Evolutionary conservation across 2,329 filamentous ascomycete genomes (phyloP), one percentile per base, ranked within the genome.

Genomic region (Colletotrichum gigasporum): DNA sequence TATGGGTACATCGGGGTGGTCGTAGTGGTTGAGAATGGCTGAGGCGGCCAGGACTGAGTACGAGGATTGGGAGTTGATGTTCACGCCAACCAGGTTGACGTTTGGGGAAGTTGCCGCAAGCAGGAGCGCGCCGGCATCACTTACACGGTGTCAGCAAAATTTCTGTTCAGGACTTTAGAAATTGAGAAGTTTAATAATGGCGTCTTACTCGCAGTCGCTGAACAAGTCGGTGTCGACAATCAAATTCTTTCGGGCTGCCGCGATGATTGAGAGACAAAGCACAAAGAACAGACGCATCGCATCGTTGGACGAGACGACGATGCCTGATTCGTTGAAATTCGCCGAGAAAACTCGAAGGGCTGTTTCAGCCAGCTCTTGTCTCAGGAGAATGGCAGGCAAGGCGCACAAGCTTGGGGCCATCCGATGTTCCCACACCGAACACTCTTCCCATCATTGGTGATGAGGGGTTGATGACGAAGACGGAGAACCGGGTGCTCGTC

Each of bases 221-320:
- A 80, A 82, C 16, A 83, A 68, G 63, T 83, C 81, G 0, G 81
- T 83, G 67, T 83, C 81, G 16, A 83, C 73, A 50, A 83, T 78
- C 28, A 83, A 70, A 24, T 78, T 78, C 60, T 76, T 79, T 26
- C 32, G 59, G 4, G 51, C 64, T 26, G 41, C 32, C 5, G 24
- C 42, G 7, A 18, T 12, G 4, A 7, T 18, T 22, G 35, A 22
- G n/a, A 39, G n/a, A 9, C 22, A 18, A 1, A 45, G 1, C 5
- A 42, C n/a, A 1, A 14, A 1, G 5, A 28, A 14, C 8, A n/a
- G 3, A 9, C 14, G 26, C 5, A 5, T 22, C 2, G 24, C 2
- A 30, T 5, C 8, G 42, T 35, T 26, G 2, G 4, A 3, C 20
- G 14, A 4, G 0, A 3, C 16, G 32, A 12, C 3, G 12, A 20